These are phyloP conservation scores for Hylodesmum podocarpum DNA, from an alignment of 306 rosid genomes.

Conservation along the genomic window DNA sequence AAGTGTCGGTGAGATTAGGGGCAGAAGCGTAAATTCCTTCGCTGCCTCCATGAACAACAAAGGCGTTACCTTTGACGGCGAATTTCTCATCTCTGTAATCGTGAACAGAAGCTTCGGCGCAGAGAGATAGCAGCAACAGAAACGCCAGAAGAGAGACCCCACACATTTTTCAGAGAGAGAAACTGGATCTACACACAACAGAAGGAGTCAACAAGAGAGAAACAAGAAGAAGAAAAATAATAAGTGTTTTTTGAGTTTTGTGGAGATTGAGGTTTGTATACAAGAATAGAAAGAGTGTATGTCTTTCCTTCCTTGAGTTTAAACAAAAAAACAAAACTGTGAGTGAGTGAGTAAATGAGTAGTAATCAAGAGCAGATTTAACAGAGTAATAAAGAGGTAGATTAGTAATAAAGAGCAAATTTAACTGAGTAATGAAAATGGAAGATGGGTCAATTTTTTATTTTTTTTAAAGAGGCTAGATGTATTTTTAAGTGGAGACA, in stretches of 20 bases:
- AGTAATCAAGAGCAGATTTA: too few species aligned
- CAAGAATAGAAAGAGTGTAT: neutral
- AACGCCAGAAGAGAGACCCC: slow-evolving; percentile 27
- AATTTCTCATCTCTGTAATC: slow-evolving; percentile 62
- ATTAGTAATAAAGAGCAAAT: too few species aligned
- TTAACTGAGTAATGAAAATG: slow-evolving; percentile 1
- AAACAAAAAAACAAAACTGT: neutral
- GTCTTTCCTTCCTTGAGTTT: neutral
- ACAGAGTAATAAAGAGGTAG: neutral
- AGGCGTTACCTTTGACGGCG: slow-evolving; percentile 78
- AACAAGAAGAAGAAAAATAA: neutral
- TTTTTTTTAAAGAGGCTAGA: too few species aligned
- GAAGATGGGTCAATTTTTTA: too few species aligned
- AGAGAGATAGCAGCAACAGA: slow-evolving; percentile 32
- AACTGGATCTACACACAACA: slow-evolving; percentile 42
- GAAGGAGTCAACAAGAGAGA: neutral
- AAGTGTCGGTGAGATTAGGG: slow-evolving; percentile 35
- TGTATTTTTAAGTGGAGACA: too few species aligned
- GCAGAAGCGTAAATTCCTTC: slow-evolving; percentile 89
- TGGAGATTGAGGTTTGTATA: neutral
- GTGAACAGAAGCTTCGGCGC: slow-evolving; percentile 79
- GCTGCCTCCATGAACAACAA: slow-evolving; percentile 91
- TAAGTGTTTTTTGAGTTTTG: neutral
- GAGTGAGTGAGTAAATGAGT: neutral
- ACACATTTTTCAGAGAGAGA: slow-evolving; percentile 23